Evolutionary conservation across 257 asterid species (phyloP).

Genomic region (Catharanthus roseus): DNA sequence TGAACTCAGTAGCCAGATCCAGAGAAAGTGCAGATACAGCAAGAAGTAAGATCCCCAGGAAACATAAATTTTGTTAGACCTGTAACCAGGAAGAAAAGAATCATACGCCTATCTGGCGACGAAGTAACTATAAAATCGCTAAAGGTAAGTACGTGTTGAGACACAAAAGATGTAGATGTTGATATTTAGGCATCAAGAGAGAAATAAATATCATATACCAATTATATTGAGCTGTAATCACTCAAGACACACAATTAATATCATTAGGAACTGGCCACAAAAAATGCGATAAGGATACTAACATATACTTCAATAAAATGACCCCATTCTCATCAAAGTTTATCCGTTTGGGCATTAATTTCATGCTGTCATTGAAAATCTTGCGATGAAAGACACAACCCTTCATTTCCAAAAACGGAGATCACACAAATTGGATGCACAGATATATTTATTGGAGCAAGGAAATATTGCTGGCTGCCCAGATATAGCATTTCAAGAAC

Average conservation of each 20-base stretch:
- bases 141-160: neutral
- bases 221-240: neutral
- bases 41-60: neutral
- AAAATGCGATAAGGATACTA: neutral
- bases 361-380: neutral
- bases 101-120: neutral
- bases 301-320: neutral
- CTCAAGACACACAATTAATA: neutral
- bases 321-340: neutral
- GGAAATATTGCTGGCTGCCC: neutral
- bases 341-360: neutral
- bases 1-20: neutral
- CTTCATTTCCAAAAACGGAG: neutral
- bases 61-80: slow-evolving; percentile 1
- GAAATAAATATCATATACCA: neutral
- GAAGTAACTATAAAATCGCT: neutral
- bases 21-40: neutral
- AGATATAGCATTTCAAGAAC: neutral
- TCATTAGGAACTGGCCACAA: neutral
- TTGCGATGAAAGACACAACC: neutral
- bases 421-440: neutral
- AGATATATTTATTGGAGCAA: neutral
- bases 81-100: slow-evolving; percentile 1
- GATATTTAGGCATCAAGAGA: neutral
- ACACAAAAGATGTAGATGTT: neutral